A percentile compares a stretch with the other conserved stretches of the same genome.
Conservation (phyloP, 495 filamentous ascomycete species). For the Xylaria venustula region DNA sequence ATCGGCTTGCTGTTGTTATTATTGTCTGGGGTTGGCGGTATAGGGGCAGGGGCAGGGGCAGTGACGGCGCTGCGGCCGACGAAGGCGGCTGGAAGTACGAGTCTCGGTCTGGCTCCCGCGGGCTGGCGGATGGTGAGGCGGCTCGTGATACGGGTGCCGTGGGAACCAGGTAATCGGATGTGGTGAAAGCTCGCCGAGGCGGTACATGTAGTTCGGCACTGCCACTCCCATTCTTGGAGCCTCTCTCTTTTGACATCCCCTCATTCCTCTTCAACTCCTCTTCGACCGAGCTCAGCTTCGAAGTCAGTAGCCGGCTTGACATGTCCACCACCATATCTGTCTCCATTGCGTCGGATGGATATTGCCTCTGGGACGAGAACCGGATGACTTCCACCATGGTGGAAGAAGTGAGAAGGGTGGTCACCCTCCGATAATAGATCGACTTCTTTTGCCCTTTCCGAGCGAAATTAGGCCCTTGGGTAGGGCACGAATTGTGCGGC, state of each 20-base stretch:
- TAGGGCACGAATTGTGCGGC: background rate
- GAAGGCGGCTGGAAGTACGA: constrained; percentile 6
- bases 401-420: background rate
- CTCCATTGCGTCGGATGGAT: constrained; percentile 5
- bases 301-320: constrained; percentile 1
- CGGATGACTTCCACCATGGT: constrained; percentile 14
- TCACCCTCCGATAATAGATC: background rate
- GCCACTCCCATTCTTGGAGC: background rate
- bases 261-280: constrained; percentile 2
- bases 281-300: background rate
- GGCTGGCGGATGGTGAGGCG: background rate
- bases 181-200: constrained; percentile 16
- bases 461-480: background rate
- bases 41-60: background rate
- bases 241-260: background rate
- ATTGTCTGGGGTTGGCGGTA: too few relatives aligned
- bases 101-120: constrained; percentile 1
- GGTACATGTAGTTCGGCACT: constrained; percentile 4
- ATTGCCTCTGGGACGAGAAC: constrained; percentile 1
- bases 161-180: constrained; percentile 10
- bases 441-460: background rate
- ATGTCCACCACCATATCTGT: background rate
- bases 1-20: too few relatives aligned
- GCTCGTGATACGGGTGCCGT: constrained; percentile 12
- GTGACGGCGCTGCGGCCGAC: background rate